phyloP scores from a whole-genome alignment of 2,329 filamentous ascomycete genomes.

The Teratosphaeria gauchensis region DNA sequence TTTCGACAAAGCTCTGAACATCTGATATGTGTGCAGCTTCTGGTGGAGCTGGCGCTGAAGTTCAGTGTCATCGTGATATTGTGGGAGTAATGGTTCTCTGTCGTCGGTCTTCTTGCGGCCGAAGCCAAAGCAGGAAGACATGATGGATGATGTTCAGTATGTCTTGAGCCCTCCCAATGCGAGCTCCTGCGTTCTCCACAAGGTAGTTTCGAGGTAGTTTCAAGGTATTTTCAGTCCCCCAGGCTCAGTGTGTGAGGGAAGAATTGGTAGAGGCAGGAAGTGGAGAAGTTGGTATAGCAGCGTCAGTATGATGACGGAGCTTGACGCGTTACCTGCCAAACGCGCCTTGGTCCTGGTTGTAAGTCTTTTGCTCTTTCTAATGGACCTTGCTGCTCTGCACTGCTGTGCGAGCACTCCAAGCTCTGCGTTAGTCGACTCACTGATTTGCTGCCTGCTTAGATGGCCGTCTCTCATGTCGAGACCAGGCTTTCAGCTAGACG shows the following conservation, averaged over 20 bases:
- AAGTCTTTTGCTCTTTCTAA: background rate
- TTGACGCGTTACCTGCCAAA: background rate
- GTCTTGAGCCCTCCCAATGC: background rate
- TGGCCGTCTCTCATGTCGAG: too few species aligned
- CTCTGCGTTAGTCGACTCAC: background rate
- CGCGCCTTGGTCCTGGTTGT: background rate
- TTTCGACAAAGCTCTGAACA: slow-evolving; percentile 68
- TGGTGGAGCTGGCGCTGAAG: slow-evolving; percentile 70
- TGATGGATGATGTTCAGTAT: background rate
- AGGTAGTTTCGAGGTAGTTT: background rate
- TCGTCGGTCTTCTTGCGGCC: slow-evolving; percentile 47
- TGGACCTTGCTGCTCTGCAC: background rate
- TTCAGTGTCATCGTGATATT: slow-evolving; percentile 71
- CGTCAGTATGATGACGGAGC: background rate
- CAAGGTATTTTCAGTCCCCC: background rate
- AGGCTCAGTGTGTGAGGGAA: background rate
- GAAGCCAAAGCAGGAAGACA: slow-evolving; percentile 55
- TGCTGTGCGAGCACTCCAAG: background rate
- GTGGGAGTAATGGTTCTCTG: slow-evolving; percentile 69
- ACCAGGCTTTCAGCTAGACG: background rate
- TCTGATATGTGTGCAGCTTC: slow-evolving; percentile 90
- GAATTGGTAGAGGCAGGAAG: background rate
- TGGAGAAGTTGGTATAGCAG: background rate
- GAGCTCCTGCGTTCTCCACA: background rate
- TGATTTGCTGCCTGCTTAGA: background rate